Base-by-base conservation (phyloP, 129 eudicot genomes). In the Scalesia atractyloides region DNA sequence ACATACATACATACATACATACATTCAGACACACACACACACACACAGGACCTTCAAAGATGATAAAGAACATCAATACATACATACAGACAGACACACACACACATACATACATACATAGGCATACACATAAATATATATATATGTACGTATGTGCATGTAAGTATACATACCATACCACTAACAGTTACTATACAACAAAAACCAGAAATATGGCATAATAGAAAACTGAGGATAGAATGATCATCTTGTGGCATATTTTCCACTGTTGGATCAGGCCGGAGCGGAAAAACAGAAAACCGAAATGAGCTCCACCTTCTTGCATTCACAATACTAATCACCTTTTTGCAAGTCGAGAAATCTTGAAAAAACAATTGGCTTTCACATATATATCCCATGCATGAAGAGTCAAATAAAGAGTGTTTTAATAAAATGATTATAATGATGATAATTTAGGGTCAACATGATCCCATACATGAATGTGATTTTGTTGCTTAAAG, bases 161-260 rank as follows among this genome's bases (percentile, higher is more conserved):
- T 16, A 76, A 43, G 61, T 57, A 73, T 39, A 33, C 59, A 57
- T 48, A 46, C 68, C 30, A 57, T 30, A 54, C 47, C 47, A 58
- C 69, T 68, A 56, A 58, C 62, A 58, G 69, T 75, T 83, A 74
- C 88, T 86, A 80, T 79, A 86, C 88, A 83, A 37, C 69, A 74
- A 60, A 77, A 64, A 52, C 65, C 65, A 81, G 64, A 76, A n/a
- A 84, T 76, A 79, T 76, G 66, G 70, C 78, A 79, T 77, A 68
- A 48, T 62, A 66, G 37, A 71, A 63, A 72, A 46, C 70, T 64
- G 58, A 60, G 33, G 72, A 79, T 60, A 73, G 46, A 71, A 70
- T 64, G 62, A 69, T 65, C 51, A 69, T 73, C 60, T 66, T 48
- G 49, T 57, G 52, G 51, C 34, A 57, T 57, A 24, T 34, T 54